These are phyloP conservation scores for Graphilbum ipis-grandicollis DNA, from an alignment of 2,329 filamentous ascomycete species.

Conservation along the genomic window DNA sequence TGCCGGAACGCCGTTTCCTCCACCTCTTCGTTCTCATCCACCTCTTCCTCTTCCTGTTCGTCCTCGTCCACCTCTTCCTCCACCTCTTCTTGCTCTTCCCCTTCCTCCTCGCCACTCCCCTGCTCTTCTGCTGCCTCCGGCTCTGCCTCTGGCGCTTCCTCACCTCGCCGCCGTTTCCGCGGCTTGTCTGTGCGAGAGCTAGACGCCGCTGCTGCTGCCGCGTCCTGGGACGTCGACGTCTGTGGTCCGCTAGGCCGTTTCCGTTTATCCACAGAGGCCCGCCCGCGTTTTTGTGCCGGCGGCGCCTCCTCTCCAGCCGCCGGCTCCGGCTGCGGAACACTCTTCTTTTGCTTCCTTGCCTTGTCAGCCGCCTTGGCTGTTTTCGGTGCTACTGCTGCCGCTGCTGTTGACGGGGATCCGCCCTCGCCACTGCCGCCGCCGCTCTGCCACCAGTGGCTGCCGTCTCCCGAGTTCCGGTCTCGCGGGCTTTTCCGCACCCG, in stretches of 20 bases:
- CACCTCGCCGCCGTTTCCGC: background rate
- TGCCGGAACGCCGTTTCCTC: conserved; percentile 24
- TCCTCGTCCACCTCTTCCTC: background rate
- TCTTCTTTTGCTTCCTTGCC: background rate
- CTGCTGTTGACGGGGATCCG: no score
- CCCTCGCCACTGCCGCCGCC: background rate
- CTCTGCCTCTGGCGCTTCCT: background rate
- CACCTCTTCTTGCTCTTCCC: background rate
- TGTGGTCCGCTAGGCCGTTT: no score
- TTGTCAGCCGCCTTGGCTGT: background rate
- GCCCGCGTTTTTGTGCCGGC: no score
- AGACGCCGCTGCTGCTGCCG: background rate
- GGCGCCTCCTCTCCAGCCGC: no score
- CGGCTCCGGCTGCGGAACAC: no score
- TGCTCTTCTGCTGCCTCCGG: background rate
- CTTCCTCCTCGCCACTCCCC: background rate
- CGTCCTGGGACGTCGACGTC: no score
- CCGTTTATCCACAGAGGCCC: no score
- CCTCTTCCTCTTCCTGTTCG: background rate
- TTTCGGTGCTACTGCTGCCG: background rate
- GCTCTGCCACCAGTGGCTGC: conserved; percentile 1
- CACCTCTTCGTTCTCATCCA: background rate
- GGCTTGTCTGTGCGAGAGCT: background rate
- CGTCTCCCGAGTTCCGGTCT: conserved; percentile 7
- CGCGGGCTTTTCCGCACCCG: conserved; percentile 6